These are phyloP conservation scores for Candida ascalaphidarum DNA, from an alignment of 805 yeast species.

Conservation along the genomic window DNA sequence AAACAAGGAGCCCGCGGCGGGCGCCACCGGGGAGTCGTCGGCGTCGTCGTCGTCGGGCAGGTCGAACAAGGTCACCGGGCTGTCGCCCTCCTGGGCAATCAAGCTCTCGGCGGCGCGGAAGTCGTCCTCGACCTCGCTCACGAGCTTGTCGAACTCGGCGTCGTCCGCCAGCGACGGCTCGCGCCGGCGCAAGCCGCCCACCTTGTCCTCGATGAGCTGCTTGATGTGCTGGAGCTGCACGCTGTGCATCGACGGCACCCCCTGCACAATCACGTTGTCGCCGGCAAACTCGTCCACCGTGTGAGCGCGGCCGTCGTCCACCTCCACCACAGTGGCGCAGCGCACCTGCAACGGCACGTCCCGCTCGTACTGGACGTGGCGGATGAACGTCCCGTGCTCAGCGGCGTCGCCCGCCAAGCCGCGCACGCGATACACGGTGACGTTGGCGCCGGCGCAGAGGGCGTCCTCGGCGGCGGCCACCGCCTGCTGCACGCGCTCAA, in stretches of 20 bases:
- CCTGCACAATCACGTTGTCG: conserved; percentile 16
- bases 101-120: conserved; percentile 24
- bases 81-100: conserved; percentile 19
- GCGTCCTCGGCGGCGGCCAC: conserved; percentile 12
- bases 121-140: background rate
- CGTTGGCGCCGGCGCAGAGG: conserved; percentile 5
- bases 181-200: conserved; percentile 7
- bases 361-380: conserved; percentile 9
- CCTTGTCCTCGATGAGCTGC: conserved; percentile 13
- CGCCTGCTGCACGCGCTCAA: conserved; percentile 8
- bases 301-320: conserved; percentile 12
- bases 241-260: conserved; percentile 18
- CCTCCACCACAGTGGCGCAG: conserved; percentile 13
- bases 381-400: conserved; percentile 3
- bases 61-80: conserved; percentile 11
- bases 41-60: no score
- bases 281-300: conserved; percentile 11
- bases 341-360: conserved; percentile 7
- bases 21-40: conserved; percentile 5
- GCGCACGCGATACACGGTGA: conserved; percentile 18
- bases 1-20: conserved; percentile 38
- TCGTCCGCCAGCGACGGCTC: no score
- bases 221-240: conserved; percentile 12
- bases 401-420: conserved; percentile 5
- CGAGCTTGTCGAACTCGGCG: background rate